phyloP scores from a whole-genome alignment of 106 monocot species.

The Dioscorea dumetorum region DNA sequence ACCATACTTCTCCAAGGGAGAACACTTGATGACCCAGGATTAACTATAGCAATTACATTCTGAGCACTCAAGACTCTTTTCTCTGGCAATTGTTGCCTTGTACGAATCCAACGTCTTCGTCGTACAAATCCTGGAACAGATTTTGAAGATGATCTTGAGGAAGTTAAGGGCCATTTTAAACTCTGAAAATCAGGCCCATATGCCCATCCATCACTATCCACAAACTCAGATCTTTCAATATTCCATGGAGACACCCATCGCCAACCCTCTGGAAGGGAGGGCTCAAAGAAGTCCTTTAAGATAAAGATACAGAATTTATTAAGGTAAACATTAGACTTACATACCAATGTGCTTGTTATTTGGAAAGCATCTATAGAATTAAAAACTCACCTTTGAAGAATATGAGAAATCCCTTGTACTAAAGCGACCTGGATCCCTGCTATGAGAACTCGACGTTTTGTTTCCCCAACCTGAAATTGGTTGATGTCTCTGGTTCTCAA shows the following conservation, averaged over 20 bases:
- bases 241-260: slow-evolving; percentile 76
- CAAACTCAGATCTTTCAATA: slow-evolving; percentile 64
- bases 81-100: slow-evolving; percentile 35
- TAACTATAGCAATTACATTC: slow-evolving; percentile 46
- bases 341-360: too few species aligned
- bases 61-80: slow-evolving; percentile 22
- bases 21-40: slow-evolving; percentile 55
- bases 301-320: not conserved
- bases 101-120: slow-evolving; percentile 80
- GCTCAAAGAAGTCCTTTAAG: slow-evolving; percentile 79
- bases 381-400: slow-evolving; percentile 55
- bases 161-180: slow-evolving; percentile 72
- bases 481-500: slow-evolving; percentile 72
- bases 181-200: slow-evolving; percentile 75
- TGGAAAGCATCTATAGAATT: not conserved
- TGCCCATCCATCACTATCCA: slow-evolving; percentile 77
- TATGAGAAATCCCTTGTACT: slow-evolving; percentile 70
- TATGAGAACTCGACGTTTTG: slow-evolving; percentile 19
- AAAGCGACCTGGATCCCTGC: slow-evolving; percentile 47
- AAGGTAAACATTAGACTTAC: not conserved
- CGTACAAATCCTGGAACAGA: slow-evolving; percentile 58
- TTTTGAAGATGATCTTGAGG: slow-evolving; percentile 49
- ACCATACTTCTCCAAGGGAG: slow-evolving; percentile 67
- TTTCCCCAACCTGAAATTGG: slow-evolving; percentile 70
- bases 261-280: slow-evolving; percentile 66